Evolutionary conservation across 2,329 filamentous ascomycete species (phyloP).

Genomic region (Fusarium mangiferae): DNA sequence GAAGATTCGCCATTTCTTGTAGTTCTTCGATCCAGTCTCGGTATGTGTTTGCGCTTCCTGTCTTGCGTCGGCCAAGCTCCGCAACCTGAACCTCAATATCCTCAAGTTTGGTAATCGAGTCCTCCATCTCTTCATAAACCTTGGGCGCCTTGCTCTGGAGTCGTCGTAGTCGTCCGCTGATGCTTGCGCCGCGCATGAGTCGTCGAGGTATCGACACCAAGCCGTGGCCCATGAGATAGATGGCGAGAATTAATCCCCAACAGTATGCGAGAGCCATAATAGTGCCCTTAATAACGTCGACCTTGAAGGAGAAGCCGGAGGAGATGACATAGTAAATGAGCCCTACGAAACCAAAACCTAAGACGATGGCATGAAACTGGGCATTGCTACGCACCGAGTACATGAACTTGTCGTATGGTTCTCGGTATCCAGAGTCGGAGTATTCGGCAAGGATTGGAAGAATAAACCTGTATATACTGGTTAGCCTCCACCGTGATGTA

Average conservation of each 20-base stretch:
- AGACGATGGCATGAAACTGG: constrained; percentile 84
- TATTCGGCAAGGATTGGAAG: constrained; percentile 95
- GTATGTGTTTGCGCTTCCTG: constrained; percentile 77
- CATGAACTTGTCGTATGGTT: constrained; percentile 80
- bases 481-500: constrained; percentile 22
- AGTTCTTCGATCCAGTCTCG: constrained; percentile 97
- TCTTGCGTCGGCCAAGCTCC: constrained; percentile 83
- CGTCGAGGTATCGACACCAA: constrained; percentile 88
- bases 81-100: constrained; percentile 83
- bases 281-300: constrained; percentile 74
- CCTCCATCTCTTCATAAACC: constrained; percentile 87
- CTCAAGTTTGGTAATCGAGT: constrained; percentile 82
- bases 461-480: constrained; percentile 72
- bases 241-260: constrained; percentile 90
- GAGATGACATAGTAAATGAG: constrained; percentile 85
- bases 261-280: constrained; percentile 96
- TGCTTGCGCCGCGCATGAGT: constrained; percentile 81
- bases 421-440: constrained; percentile 91
- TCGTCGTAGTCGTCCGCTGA: constrained; percentile 77
- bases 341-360: constrained; percentile 75
- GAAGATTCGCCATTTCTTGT: constrained; percentile 77
- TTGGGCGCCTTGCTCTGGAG: constrained; percentile 83
- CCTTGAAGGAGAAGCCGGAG: constrained; percentile 76
- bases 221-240: constrained; percentile 98
- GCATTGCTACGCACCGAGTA: constrained; percentile 91